Percentiles rank a stretch among this genome's conserved stretches.
phyloP scores from a whole-genome alignment of 768 basidiomycete genomes.

The Amanita thiersii region DNA sequence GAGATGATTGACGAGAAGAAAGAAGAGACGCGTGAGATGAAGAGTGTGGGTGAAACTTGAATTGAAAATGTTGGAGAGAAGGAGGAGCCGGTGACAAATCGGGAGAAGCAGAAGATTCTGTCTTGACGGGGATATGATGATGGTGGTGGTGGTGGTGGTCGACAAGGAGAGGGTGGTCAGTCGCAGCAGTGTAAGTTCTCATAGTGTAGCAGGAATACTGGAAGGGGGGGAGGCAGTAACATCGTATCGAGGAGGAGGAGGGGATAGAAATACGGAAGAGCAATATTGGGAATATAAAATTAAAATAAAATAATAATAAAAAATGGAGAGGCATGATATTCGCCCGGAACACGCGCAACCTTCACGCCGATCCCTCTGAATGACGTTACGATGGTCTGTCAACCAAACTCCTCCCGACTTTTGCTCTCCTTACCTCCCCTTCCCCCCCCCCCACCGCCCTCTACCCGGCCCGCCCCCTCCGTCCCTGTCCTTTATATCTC shows the following conservation, averaged over 20 bases:
- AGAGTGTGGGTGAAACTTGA: conserved; percentile 25
- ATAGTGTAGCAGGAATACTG: conserved; percentile 13
- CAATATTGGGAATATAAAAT: not conserved
- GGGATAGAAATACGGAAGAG: conserved; percentile 8
- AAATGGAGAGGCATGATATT: not conserved
- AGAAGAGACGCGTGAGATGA: conserved; percentile 27
- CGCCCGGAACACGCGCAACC: conserved; percentile 4
- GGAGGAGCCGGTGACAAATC: conserved; percentile 27
- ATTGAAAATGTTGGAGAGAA: conserved; percentile 27
- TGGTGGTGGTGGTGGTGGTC: conserved; percentile 11
- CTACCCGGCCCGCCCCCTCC: too few relatives aligned
- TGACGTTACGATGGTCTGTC: not conserved
- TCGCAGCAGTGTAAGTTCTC: conserved; percentile 13
- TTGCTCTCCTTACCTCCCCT: too few relatives aligned
- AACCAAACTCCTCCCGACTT: too few relatives aligned
- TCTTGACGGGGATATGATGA: conserved; percentile 27
- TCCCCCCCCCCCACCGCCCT: too few relatives aligned
- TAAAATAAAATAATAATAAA: not conserved
- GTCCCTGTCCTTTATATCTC: too few relatives aligned
- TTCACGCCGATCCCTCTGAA: not conserved
- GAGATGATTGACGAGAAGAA: conserved; percentile 25
- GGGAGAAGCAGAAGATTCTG: conserved; percentile 34
- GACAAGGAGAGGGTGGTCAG: conserved; percentile 16
- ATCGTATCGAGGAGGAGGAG: conserved; percentile 9
- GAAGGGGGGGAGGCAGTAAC: conserved; percentile 7